Percentiles rank a stretch among this genome's conserved stretches.
phyloP scores from a whole-genome alignment of 176 grass and related monocot genomes.

The Neostapfia colusana region DNA sequence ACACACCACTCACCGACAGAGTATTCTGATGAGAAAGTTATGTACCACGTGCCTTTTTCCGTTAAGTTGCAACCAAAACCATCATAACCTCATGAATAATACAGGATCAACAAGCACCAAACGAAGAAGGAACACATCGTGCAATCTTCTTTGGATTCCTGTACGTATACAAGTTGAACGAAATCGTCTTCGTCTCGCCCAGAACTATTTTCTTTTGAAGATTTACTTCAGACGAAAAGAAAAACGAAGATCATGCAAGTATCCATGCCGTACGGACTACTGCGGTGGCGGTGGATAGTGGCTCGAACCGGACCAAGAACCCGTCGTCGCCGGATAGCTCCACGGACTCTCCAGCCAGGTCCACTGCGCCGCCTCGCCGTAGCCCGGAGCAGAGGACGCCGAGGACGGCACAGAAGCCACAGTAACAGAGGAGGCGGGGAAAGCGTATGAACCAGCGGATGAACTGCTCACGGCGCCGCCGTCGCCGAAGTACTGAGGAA shows the following conservation, averaged over 20 bases:
- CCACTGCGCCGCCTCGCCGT: constrained; percentile 38
- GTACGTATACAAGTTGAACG: constrained; percentile 15
- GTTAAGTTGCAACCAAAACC: not conserved
- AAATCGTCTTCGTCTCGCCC: not conserved
- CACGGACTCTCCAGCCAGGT: constrained; percentile 5
- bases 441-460: constrained; percentile 34
- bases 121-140: constrained; percentile 10
- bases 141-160: constrained; percentile 4
- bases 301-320: constrained; percentile 39
- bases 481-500: constrained; percentile 18
- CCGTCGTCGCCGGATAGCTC: constrained; percentile 41
- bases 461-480: constrained; percentile 26
- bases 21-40: not conserved
- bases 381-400: constrained; percentile 23
- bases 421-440: constrained; percentile 37
- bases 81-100: constrained; percentile 4
- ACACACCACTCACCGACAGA: not conserved
- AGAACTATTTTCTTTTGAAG: not conserved
- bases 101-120: constrained; percentile 11
- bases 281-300: constrained; percentile 44
- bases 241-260: not conserved
- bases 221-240: not conserved
- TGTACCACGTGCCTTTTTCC: not conserved
- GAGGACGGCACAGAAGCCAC: constrained; percentile 45
- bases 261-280: not conserved